These are phyloP conservation scores for Emergomyces africanus DNA, from an alignment of 2,329 filamentous ascomycete genomes.

Conservation along the genomic window DNA sequence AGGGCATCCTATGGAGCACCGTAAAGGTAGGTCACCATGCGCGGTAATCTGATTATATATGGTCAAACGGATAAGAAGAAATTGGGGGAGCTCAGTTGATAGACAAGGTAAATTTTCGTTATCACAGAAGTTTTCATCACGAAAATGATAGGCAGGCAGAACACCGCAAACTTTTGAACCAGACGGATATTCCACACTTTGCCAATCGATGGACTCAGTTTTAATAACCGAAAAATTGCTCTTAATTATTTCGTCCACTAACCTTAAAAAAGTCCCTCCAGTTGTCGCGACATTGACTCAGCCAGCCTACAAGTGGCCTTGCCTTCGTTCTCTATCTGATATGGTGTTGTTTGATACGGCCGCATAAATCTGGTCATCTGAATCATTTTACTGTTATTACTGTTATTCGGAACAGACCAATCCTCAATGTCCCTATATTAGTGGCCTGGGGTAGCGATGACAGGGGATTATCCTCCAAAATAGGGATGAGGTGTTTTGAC, in stretches of 20 bases:
- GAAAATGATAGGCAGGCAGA: not conserved
- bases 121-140: not conserved
- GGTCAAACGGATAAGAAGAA: not conserved
- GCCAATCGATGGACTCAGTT: not conserved
- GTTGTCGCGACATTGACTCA: not conserved
- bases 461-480: not conserved
- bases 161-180: not conserved
- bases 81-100: not conserved
- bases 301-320: not conserved
- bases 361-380: conserved; percentile 2
- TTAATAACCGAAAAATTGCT: conserved; percentile 1
- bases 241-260: not conserved
- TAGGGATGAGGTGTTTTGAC: not conserved
- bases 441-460: not conserved
- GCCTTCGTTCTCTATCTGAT: not conserved
- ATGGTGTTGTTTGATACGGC: not conserved
- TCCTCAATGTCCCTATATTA: not conserved
- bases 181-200: not conserved
- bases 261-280: not conserved
- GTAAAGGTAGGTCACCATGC: not conserved
- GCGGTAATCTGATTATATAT: not conserved
- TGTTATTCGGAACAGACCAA: not conserved
- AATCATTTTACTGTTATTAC: not conserved
- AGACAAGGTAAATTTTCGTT: not conserved
- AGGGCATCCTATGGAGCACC: not conserved